Conservation (phyloP, 176 grass and related monocot species). For the Thalia dealbata region DNA sequence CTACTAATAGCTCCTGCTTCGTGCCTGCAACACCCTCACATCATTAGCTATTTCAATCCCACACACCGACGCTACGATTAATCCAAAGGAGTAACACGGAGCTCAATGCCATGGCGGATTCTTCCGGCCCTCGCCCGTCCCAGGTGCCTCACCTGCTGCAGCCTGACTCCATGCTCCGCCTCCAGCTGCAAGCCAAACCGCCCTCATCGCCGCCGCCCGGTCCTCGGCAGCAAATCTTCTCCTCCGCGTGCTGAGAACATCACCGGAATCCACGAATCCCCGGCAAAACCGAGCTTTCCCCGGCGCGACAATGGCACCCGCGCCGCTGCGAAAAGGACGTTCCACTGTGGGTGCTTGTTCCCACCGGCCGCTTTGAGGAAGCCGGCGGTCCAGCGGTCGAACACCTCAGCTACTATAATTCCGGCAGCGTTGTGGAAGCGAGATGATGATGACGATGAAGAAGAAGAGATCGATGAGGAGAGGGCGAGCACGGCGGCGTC, state of each 20-base stretch:
- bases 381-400: background rate
- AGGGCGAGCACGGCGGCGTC: constrained; percentile 32
- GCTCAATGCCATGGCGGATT: background rate
- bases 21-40: background rate
- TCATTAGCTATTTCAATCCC: too few relatives aligned
- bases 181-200: background rate
- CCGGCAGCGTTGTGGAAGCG: background rate
- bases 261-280: background rate
- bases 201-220: constrained; percentile 8
- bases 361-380: constrained; percentile 40
- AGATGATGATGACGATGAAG: background rate
- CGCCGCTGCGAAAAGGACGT: constrained; percentile 18
- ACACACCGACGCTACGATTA: too few relatives aligned
- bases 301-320: constrained; percentile 33
- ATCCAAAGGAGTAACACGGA: too few relatives aligned
- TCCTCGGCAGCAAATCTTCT: background rate
- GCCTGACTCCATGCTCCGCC: background rate
- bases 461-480: background rate
- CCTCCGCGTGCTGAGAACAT: background rate
- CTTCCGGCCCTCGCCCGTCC: background rate
- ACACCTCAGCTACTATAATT: background rate
- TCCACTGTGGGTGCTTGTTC: constrained; percentile 48
- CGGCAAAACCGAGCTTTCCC: background rate
- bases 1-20: background rate
- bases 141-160: constrained; percentile 11